Base-by-base conservation (phyloP, 108 stramenopile genomes). In the Epithemia pelagica region DNA sequence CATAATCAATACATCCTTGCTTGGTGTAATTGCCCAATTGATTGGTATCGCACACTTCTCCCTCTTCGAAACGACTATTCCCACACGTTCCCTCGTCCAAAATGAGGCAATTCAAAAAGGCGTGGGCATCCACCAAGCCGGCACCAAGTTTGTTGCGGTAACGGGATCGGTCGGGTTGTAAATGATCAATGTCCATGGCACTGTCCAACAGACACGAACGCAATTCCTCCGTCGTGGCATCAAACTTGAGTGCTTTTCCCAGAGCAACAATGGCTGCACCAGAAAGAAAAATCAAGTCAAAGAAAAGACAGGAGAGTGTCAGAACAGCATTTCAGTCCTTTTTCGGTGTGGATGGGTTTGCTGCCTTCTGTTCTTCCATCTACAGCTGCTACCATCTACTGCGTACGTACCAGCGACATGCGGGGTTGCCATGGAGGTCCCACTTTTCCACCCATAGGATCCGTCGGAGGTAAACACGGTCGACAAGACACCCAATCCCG, bases 361-460 rank as follows among this genome's bases (percentile, higher is more conserved):
- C 37, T 46, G 5, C 37, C 15, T 46, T 5, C 37, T 10, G 37
- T 46, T 46, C 37, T 46, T 46, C 10, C 15, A 10, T 5, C 15
- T 10, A 15, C 10, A 5, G 37, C 5, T 15, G 37, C 5, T 10
- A 46, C 37, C 10, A 46, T 15, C 5, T 10, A 46, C 37, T 10
- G 15, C 37, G 37, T 46, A 46, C 37, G 37, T 46, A 46, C 82
- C 82, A 18, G 77, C 76, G 22, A 78, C 82, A 37, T 65, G 76
- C 10, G 82, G 82, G 0, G 74, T 67, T 30, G 82, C 79, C 82
- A 83, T 83, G 33, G 73, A 74, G 0, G 78, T 83, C 8, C 82
- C 82, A 46, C 37, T 46, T 46, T 46, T 46, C 15, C 15, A 15
- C 10, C 15, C 37, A 15, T 46, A 46, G 15, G 10, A 10, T 5